Conservation (phyloP, 2,329 filamentous ascomycete genomes). For the Clarireedia sp. region DNA sequence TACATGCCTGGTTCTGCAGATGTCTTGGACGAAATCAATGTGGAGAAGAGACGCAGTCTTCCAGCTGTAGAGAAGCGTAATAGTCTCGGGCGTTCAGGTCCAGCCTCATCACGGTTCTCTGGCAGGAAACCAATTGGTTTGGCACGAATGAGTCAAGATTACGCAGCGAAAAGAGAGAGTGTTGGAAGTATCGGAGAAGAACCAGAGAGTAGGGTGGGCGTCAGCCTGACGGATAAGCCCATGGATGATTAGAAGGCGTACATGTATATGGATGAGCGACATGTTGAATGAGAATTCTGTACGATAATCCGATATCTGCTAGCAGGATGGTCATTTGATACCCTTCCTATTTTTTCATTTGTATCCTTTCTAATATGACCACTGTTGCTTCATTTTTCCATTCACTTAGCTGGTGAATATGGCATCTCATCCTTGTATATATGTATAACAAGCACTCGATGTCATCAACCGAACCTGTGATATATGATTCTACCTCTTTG, state of each 20-base stretch:
- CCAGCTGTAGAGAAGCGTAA: constrained; percentile 49
- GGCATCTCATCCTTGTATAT: too few relatives aligned
- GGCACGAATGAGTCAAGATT: constrained; percentile 27
- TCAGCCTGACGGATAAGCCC: constrained; percentile 66
- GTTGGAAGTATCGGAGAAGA: constrained; percentile 15
- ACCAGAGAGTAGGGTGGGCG: constrained; percentile 40
- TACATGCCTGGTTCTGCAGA: constrained; percentile 26
- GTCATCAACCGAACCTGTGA: too few relatives aligned
- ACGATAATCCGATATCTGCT: neutral
- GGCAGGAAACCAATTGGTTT: constrained; percentile 29
- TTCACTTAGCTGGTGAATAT: too few relatives aligned
- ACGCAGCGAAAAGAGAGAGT: constrained; percentile 24
- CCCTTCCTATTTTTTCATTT: neutral
- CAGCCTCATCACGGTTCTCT: constrained; percentile 35
- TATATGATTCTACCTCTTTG: neutral
- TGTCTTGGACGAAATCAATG: constrained; percentile 8
- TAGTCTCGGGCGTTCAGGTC: constrained; percentile 47
- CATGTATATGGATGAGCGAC: neutral
- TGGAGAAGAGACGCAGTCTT: constrained; percentile 26
- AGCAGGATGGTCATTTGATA: constrained; percentile 2
- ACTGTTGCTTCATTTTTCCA: too few relatives aligned
- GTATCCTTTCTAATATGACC: neutral
- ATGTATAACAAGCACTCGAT: too few relatives aligned
- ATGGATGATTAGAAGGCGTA: constrained; percentile 57
- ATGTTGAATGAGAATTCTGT: constrained; percentile 1